Conservation (phyloP, 768 basidiomycete genomes). For the Amanita rubescens region DNA sequence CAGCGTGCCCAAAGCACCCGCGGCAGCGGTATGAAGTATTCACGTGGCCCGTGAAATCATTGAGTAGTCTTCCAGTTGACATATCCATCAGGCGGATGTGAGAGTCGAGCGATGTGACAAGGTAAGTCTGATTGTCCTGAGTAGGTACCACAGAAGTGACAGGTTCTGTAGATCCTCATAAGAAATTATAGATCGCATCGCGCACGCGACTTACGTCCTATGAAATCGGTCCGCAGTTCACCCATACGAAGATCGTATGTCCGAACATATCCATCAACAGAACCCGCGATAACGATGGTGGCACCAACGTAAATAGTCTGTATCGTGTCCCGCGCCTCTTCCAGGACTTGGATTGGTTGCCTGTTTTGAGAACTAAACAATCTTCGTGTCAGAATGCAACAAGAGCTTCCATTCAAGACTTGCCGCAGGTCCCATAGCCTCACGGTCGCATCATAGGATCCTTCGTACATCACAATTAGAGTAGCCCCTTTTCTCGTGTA, state of each 20-base stretch:
- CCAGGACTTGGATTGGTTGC: slow-evolving; percentile 84
- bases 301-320: slow-evolving; percentile 67
- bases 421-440: slow-evolving; percentile 91
- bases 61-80: slow-evolving; percentile 73
- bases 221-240: slow-evolving; percentile 79
- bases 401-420: slow-evolving; percentile 3
- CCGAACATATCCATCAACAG: slow-evolving; percentile 87
- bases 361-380: slow-evolving; percentile 58
- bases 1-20: slow-evolving; percentile 76
- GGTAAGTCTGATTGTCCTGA: slow-evolving; percentile 69
- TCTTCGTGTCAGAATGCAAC: background rate
- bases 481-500: background rate
- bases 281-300: slow-evolving; percentile 69
- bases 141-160: slow-evolving; percentile 80
- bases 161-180: slow-evolving; percentile 48
- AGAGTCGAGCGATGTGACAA: slow-evolving; percentile 80
- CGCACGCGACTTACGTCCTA: slow-evolving; percentile 63
- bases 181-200: slow-evolving; percentile 2
- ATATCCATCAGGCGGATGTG: slow-evolving; percentile 83
- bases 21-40: slow-evolving; percentile 74
- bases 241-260: slow-evolving; percentile 96
- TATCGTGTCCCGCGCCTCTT: slow-evolving; percentile 84
- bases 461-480: slow-evolving; percentile 28
- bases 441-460: slow-evolving; percentile 89
- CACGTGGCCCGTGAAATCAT: slow-evolving; percentile 74